Conservation (phyloP, 352 stramenopile genomes). For the Bremia lactucae region DNA sequence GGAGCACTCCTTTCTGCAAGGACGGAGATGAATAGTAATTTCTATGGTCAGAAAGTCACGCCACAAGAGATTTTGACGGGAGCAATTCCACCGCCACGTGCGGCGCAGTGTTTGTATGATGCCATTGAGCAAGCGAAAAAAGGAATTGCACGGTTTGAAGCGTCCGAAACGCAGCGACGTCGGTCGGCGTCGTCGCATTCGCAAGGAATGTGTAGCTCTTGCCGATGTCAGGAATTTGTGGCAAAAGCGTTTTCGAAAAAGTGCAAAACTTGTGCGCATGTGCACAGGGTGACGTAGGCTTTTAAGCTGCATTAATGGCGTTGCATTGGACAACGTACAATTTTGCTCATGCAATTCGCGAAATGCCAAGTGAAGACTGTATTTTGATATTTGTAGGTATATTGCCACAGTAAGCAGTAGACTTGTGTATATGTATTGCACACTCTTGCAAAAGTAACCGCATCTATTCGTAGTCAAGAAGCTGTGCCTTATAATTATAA, state of each 20-base stretch:
- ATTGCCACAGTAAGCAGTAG: no score
- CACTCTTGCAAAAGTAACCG: no score
- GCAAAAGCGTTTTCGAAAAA: conserved; percentile 66
- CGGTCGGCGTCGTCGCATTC: conserved; percentile 8
- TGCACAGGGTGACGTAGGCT: conserved; percentile 26
- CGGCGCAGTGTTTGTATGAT: conserved; percentile 68
- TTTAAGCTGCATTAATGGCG: not conserved
- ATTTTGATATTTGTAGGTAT: not conserved
- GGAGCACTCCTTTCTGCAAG: conserved; percentile 86
- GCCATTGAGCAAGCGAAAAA: conserved; percentile 64
- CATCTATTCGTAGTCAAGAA: no score
- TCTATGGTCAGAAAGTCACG: conserved; percentile 86
- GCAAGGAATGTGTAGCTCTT: conserved; percentile 34
- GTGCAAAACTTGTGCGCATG: conserved; percentile 60
- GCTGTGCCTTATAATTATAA: no score
- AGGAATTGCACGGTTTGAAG: conserved; percentile 53
- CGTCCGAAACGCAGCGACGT: conserved; percentile 7
- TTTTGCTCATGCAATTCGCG: not conserved
- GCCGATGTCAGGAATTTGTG: conserved; percentile 43
- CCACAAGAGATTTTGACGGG: conserved; percentile 68
- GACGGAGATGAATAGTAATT: conserved; percentile 90
- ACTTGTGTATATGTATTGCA: no score
- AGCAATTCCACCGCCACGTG: conserved; percentile 37
- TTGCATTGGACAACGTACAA: conserved; percentile 3
- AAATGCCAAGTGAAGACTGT: no score